A percentile compares a stretch with the other conserved stretches of the same genome.
These are phyloP conservation scores for Cadophora malorum DNA, from an alignment of 2,329 filamentous ascomycete genomes.

Conservation along the genomic window DNA sequence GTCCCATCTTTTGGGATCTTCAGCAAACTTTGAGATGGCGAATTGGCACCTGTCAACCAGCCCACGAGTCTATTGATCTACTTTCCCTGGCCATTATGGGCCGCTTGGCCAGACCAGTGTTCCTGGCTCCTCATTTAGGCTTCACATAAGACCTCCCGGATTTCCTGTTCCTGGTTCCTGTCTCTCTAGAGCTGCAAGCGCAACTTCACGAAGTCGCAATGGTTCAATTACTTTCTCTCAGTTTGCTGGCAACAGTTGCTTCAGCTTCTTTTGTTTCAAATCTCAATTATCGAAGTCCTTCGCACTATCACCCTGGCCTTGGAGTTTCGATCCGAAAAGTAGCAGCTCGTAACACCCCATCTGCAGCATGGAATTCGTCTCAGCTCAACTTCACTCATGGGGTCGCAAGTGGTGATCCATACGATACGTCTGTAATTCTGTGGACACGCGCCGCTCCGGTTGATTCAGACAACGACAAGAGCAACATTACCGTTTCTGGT, in stretches of 20 bases:
- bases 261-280: constrained; percentile 49
- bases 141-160: constrained; percentile 15
- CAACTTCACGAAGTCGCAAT: constrained; percentile 9
- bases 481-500: constrained; percentile 52
- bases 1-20: constrained; percentile 1
- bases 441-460: constrained; percentile 56
- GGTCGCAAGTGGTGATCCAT: constrained; percentile 56
- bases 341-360: constrained; percentile 46
- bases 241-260: constrained; percentile 25
- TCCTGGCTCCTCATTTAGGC: not conserved
- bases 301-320: constrained; percentile 65
- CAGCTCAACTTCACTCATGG: constrained; percentile 70
- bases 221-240: constrained; percentile 22
- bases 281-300: constrained; percentile 72
- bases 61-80: constrained; percentile 25
- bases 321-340: constrained; percentile 70
- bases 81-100: not conserved
- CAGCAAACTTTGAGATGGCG: not conserved
- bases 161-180: not conserved
- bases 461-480: constrained; percentile 52
- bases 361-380: constrained; percentile 32
- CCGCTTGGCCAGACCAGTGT: constrained; percentile 7
- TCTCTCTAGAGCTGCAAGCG: not conserved
- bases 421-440: constrained; percentile 63
- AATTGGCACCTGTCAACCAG: constrained; percentile 25